Percentiles rank a stretch among this genome's conserved stretches.
These are phyloP conservation scores for Escallonia rubra DNA, from an alignment of 129 eudicot genomes.

Conservation along the genomic window DNA sequence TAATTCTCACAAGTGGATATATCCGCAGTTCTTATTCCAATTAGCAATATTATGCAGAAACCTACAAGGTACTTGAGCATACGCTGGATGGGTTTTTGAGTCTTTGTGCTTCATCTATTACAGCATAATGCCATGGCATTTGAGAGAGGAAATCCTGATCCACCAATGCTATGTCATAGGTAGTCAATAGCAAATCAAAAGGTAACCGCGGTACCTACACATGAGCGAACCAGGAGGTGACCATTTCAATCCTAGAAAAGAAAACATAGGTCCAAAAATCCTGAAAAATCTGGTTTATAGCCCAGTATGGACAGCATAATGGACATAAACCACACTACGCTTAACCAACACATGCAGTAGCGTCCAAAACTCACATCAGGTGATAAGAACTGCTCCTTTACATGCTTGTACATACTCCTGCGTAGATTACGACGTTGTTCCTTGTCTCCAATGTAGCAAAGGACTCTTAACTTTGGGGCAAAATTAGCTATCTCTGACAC, in stretches of 20 bases:
- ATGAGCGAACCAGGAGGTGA: no score
- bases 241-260: background rate
- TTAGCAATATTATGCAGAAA: background rate
- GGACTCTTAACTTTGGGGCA: constrained; percentile 63
- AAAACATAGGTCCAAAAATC: constrained; percentile 1
- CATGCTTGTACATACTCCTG: constrained; percentile 51
- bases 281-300: background rate
- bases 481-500: constrained; percentile 69
- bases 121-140: constrained; percentile 72
- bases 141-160: constrained; percentile 96
- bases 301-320: background rate
- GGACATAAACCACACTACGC: background rate
- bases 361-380: constrained; percentile 43
- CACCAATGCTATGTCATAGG: constrained; percentile 84
- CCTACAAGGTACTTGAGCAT: constrained; percentile 25
- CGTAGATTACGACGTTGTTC: constrained; percentile 59
- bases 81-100: constrained; percentile 95
- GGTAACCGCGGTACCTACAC: constrained; percentile 59
- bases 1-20: background rate
- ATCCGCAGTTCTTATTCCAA: background rate
- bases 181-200: constrained; percentile 92
- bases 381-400: constrained; percentile 34
- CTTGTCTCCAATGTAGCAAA: constrained; percentile 82
- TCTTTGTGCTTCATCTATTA: constrained; percentile 96
- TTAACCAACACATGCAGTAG: background rate